Base-by-base conservation (phyloP, 805 yeast species). In the Starmerella etchellsii region DNA sequence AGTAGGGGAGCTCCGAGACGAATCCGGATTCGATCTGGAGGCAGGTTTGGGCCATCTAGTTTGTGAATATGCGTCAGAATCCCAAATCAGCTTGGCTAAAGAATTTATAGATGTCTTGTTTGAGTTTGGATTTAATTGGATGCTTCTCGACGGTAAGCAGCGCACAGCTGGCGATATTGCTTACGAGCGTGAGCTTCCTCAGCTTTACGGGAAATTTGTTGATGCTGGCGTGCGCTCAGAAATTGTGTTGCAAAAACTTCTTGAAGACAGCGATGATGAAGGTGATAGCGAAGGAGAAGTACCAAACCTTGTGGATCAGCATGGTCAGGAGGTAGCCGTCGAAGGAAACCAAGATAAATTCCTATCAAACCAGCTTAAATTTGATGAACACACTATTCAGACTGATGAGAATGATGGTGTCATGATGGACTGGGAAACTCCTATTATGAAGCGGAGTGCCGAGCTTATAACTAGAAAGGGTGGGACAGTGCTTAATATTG, bases 341-440 rank as follows among this genome's bases (percentile, higher is more conserved):
- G 58, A 60, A 37, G 53, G 51, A 8, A 44, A 74, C 44, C 85
- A 80, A 46, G 57, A 65, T 2, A 69, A 80, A 0, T 87, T 77
- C 53, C 65, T 87, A 32, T 61, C 69, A 11, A 72, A 87, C 3
- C 68, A 77, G 53, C 63, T 87, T 21, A 76, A 74, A 50, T 87
- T 82, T 56, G 62, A 63, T 1, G 71, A 68, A 39, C 41, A 42
- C 32, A 77, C 91, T 0, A 65, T 87, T 21, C 64, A 83, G 21
- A 88, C 96, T 1, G 68, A 73, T 44, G 78, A 74, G 20, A 65
- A 78, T 38, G 96, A 87, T 54, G 97, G 95, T 15, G 96, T 87
- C 2, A 87, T 87, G 97, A 87, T 87, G 97, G 80, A 79, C 51
- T 87, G 97, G 97, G 97, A 87, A 57, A 69, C 74, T 4, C 72